Evolutionary conservation across 306 rosid species (phyloP).

Genomic region (Glycine latifolia): DNA sequence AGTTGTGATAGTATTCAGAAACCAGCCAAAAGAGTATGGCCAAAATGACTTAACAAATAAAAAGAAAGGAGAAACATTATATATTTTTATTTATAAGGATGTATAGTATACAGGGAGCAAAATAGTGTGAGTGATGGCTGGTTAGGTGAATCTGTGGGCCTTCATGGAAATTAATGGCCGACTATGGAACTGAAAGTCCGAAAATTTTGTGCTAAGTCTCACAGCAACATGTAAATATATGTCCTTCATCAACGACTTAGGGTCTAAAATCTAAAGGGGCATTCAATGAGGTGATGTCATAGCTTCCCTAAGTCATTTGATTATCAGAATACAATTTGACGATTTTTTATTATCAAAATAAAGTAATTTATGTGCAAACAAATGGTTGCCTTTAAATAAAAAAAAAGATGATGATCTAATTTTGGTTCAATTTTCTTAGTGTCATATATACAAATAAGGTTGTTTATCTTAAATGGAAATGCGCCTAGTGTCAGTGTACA

Average conservation of each 20-base stretch:
- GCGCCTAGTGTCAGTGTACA: not conserved
- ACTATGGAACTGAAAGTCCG: conserved; percentile 56
- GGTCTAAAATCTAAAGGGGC: conserved; percentile 23
- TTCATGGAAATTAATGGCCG: conserved; percentile 60
- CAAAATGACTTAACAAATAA: not conserved
- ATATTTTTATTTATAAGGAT: too few relatives aligned
- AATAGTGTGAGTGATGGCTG: conserved; percentile 39
- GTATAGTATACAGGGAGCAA: conserved; percentile 9
- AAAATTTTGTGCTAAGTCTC: conserved; percentile 47
- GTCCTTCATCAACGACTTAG: conserved; percentile 41
- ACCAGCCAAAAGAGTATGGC: conserved; percentile 10
- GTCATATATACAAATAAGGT: not conserved
- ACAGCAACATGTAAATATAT: conserved; percentile 38
- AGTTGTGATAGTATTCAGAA: conserved; percentile 10
- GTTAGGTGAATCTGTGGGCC: conserved; percentile 65
- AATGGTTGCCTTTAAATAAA: not conserved
- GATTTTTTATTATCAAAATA: not conserved
- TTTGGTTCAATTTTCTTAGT: not conserved
- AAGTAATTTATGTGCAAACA: not conserved
- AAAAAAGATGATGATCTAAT: not conserved
- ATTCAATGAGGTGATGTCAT: conserved; percentile 33
- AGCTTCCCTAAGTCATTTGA: too few relatives aligned
- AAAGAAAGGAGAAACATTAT: conserved; percentile 7
- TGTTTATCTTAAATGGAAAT: not conserved
- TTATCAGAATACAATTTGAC: too few relatives aligned